Evolutionary conservation across 257 asterid species (phyloP).

Genomic region (Solanum chiquidenum): DNA sequence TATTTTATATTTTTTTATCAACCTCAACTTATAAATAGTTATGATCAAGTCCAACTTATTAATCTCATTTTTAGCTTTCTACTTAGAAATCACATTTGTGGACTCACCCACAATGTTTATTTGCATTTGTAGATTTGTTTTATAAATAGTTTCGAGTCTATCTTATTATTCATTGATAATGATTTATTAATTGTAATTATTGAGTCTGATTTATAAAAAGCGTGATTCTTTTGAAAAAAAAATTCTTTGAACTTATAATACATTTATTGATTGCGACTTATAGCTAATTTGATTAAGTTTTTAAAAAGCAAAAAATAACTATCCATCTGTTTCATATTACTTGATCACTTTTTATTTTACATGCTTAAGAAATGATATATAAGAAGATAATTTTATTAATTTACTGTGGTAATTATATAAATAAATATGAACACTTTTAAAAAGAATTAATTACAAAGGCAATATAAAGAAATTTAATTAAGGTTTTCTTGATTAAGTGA

Average conservation of each 20-base stretch:
- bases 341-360: too few species aligned
- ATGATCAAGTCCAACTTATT: not conserved
- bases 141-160: not conserved
- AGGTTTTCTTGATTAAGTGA: not conserved
- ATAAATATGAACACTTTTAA: too few species aligned
- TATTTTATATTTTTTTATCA: not conserved
- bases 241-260: too few species aligned
- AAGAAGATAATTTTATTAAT: too few species aligned
- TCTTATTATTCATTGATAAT: not conserved
- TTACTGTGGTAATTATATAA: too few species aligned
- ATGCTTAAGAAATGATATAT: too few species aligned
- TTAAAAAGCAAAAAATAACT: fast-evolving
- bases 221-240: fast-evolving
- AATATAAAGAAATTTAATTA: too few species aligned
- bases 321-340: too few species aligned
- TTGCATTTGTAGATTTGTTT: not conserved
- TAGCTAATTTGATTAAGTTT: not conserved
- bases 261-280: not conserved
- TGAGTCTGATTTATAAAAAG: too few species aligned
- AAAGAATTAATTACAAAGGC: too few species aligned
- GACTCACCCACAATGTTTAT: not conserved
- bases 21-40: not conserved
- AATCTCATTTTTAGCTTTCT: not conserved
- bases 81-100: not conserved
- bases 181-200: too few species aligned